Evolutionary conservation across 345 rosid species (phyloP).

Genomic region (Schrenkiella parvula): DNA sequence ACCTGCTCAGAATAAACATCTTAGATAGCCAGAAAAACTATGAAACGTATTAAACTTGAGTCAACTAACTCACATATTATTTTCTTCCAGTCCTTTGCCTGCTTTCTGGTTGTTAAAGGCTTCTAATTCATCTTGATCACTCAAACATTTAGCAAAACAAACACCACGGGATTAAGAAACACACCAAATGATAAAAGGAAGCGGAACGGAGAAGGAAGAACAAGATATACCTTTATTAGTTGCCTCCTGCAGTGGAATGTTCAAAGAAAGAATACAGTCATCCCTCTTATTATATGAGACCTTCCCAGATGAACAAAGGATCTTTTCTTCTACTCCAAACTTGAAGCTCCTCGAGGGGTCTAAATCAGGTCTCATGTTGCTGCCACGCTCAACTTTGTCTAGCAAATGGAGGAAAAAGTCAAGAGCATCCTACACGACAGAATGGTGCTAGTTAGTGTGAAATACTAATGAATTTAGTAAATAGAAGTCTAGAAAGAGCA

Average conservation of each 20-base stretch:
- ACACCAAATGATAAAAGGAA: not conserved
- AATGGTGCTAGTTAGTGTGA: constrained; percentile 23
- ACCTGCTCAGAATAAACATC: constrained; percentile 44
- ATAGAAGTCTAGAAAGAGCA: not conserved
- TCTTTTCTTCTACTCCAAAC: constrained; percentile 96
- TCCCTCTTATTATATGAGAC: constrained; percentile 85
- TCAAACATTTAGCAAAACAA: constrained; percentile 23
- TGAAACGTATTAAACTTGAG: constrained; percentile 14
- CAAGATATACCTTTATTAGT: constrained; percentile 64
- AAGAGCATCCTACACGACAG: constrained; percentile 74
- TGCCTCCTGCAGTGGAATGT: constrained; percentile 87
- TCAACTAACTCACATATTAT: constrained; percentile 60
- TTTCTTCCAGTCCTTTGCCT: constrained; percentile 62
- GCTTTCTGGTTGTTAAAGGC: constrained; percentile 65
- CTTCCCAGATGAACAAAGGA: constrained; percentile 86
- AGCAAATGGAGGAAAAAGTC: constrained; percentile 91
- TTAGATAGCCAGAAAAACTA: constrained; percentile 22
- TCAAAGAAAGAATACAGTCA: constrained; percentile 88
- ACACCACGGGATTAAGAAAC: constrained; percentile 6
- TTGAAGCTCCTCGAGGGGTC: constrained; percentile 92
- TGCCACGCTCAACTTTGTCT: constrained; percentile 86
- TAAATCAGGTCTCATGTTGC: constrained; percentile 50
- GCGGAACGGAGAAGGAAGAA: constrained; percentile 8
- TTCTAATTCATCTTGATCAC: constrained; percentile 66
- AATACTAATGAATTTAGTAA: not conserved